Conservation (phyloP, 352 stramenopile genomes). For the Phytophthora kernoviae region DNA sequence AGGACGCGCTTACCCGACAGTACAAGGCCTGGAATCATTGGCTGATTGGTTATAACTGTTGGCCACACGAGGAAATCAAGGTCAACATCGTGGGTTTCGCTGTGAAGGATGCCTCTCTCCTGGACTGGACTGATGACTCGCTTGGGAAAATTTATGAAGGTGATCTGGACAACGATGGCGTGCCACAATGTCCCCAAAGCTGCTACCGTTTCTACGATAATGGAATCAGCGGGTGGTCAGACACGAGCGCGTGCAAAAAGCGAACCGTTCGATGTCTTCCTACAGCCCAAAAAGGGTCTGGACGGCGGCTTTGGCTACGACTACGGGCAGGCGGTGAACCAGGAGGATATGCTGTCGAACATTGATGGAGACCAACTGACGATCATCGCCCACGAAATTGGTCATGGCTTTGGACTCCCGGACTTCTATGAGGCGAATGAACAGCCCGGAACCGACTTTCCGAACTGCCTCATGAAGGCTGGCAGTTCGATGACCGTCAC, state of each 20-base stretch:
- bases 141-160: constrained; percentile 35
- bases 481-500: constrained; percentile 11
- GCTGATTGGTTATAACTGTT: constrained; percentile 26
- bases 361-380: constrained; percentile 24
- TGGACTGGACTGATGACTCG: constrained; percentile 35
- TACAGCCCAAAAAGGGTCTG: constrained; percentile 26
- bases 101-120: constrained; percentile 7
- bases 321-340: constrained; percentile 16
- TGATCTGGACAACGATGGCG: constrained; percentile 22
- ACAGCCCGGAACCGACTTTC: constrained; percentile 3
- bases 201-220: constrained; percentile 34
- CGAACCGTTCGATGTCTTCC: constrained; percentile 29
- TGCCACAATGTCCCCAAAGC: constrained; percentile 22
- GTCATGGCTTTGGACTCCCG: constrained; percentile 11
- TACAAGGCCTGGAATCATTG: constrained; percentile 45
- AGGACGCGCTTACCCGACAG: constrained; percentile 35
- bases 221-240: constrained; percentile 1
- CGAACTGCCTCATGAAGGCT: constrained; percentile 10
- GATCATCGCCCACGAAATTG: constrained; percentile 38
- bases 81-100: constrained; percentile 14
- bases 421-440: constrained; percentile 19
- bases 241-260: constrained; percentile 31
- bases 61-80: constrained; percentile 16
- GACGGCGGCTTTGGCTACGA: constrained; percentile 23
- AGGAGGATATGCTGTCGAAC: constrained; percentile 22